Evolutionary conservation across 371 early-diverging fungal genomes (phyloP), one percentile per base, ranked within the genome.

Genomic region (Haplosporangium sp.): DNA sequence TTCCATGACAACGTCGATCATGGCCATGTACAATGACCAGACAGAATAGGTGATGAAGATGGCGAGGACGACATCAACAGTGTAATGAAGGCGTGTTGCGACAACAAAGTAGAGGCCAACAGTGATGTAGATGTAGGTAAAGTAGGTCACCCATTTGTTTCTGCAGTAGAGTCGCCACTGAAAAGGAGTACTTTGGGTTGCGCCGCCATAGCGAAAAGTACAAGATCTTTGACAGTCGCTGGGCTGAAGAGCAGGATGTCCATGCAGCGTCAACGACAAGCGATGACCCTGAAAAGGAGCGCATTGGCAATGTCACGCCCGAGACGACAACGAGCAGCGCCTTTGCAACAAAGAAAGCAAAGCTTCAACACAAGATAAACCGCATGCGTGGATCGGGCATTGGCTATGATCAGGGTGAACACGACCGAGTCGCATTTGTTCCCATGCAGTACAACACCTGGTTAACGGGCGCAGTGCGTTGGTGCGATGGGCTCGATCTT

Each of bases 31-130:
- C 63, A 86, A 76, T 18, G 82, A 83, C 62, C 83, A 80, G 21
- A 50, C 51, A 10, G 69, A 69, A 51, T 77, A 81, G 16, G 85
- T 84, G 73, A 91, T 82, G 73, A 90, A 82, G 10, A 92, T 57
- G 11, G 92, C 93, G n/a, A 93, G 69, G 37, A 92, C 48, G 9
- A 93, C 90, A 59, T 92, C 93, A 21, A 92, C 83, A 0, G 93
- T 85, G 70, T 93, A 93, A 64, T 93, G 93, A 13, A 89, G 82
- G 2, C 89, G 87, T 23, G 89, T 90, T 23, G 88, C 76, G 38
- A 92, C 46, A n/a, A 92, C 89, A 64, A 89, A 82, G 14, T 84
- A 72, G 18, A 92, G 80, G 0, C 88, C 90, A 12, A 82, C 64
- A 6, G 80, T 41, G 40, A 84, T 85, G 29, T 91, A 83, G 5